Conservation (phyloP, 441 rosid species). For the Pelargonium citronellum region DNA sequence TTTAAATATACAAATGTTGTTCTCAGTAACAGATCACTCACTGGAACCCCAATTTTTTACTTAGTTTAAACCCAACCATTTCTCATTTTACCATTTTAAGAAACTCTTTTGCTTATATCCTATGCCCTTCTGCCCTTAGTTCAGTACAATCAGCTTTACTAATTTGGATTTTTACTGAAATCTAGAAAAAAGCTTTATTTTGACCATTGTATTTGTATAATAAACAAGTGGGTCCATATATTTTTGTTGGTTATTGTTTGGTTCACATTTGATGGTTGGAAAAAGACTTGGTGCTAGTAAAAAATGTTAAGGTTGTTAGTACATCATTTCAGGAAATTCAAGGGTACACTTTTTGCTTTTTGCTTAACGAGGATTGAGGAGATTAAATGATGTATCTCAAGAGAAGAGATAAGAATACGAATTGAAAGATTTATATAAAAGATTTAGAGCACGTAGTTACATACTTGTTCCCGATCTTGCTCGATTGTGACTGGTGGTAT, state of each 20-base stretch:
- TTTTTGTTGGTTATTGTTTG: neutral
- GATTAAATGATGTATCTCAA: neutral
- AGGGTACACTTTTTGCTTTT: neutral
- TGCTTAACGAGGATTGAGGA: neutral
- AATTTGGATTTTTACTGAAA: neutral
- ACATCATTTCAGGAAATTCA: neutral
- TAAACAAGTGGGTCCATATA: constrained; percentile 1
- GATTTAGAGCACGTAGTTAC: neutral
- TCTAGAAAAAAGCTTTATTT: neutral
- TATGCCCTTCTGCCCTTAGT: neutral
- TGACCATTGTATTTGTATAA: neutral
- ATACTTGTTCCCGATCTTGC: neutral
- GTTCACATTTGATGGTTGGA: neutral
- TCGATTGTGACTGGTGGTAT: neutral
- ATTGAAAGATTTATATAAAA: neutral
- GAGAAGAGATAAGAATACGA: neutral
- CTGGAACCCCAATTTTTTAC: neutral
- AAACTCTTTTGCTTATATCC: neutral
- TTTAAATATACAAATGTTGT: neutral
- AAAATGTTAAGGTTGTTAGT: neutral
- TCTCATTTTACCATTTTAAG: neutral
- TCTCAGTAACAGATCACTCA: neutral
- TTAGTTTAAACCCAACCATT: neutral
- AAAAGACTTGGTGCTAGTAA: neutral
- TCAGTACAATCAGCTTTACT: neutral